Evolutionary conservation across 305 asterid species (phyloP).

Genomic region (Fraxinus dipetala): DNA sequence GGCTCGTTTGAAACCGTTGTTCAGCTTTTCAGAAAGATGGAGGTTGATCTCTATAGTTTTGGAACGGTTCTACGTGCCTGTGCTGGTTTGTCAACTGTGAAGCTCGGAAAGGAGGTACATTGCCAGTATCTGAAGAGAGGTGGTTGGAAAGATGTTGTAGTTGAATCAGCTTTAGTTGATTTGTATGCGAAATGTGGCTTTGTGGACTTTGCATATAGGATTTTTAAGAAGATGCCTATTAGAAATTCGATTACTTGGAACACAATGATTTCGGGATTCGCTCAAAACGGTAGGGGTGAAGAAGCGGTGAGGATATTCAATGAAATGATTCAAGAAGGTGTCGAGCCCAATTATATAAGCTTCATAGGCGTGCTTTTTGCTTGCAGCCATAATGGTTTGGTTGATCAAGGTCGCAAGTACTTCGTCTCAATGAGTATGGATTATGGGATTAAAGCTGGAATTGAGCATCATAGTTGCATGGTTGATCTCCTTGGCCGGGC

Average conservation of each 20-base stretch:
- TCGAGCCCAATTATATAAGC: conserved; percentile 62
- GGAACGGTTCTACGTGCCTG: conserved; percentile 83
- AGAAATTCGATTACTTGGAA: conserved; percentile 85
- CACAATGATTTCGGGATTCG: conserved; percentile 84
- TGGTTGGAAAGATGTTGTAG: conserved; percentile 75
- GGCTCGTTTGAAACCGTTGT: conserved; percentile 57
- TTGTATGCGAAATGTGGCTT: conserved; percentile 85
- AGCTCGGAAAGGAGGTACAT: conserved; percentile 79
- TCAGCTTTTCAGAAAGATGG: conserved; percentile 54
- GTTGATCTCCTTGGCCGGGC: conserved; percentile 81
- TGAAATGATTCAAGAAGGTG: conserved; percentile 54
- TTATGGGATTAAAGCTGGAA: conserved; percentile 46
- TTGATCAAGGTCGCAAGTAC: conserved; percentile 58
- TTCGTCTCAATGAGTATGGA: conserved; percentile 52
- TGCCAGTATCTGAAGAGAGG: conserved; percentile 84
- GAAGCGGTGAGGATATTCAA: conserved; percentile 59
- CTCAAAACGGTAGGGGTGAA: conserved; percentile 81
- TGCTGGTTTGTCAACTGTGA: conserved; percentile 75
- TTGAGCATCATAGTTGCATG: conserved; percentile 81
- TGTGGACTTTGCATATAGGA: conserved; percentile 52
- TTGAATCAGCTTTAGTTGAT: conserved; percentile 89
- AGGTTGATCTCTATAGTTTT: conserved; percentile 61
- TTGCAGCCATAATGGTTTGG: conserved; percentile 82
- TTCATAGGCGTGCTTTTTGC: conserved; percentile 76
- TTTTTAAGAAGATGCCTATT: conserved; percentile 58